These are phyloP conservation scores for Arctium lappa DNA, from an alignment of 129 eudicot species.

Conservation along the genomic window DNA sequence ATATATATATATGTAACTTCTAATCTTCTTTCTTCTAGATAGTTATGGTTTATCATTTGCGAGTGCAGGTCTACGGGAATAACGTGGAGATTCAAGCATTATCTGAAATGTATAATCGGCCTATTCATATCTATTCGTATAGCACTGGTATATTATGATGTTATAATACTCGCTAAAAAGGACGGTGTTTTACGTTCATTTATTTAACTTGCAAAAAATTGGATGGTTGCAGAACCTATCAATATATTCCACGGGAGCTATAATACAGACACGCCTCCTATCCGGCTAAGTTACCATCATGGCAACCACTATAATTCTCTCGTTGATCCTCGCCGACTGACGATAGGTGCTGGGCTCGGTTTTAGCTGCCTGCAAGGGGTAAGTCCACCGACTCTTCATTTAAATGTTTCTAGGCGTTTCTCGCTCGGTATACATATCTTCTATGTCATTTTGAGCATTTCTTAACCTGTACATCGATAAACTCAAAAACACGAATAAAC, in stretches of 20 bases:
- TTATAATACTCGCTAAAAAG: neutral
- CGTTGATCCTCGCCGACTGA: conserved; percentile 86
- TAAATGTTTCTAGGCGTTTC: too few relatives aligned
- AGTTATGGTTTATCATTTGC: neutral
- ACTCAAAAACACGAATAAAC: too few relatives aligned
- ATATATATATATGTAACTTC: neutral
- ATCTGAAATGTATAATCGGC: conserved; percentile 97
- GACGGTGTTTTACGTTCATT: neutral
- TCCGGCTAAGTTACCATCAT: conserved; percentile 88
- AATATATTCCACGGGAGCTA: conserved; percentile 95
- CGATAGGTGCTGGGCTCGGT: conserved; percentile 96
- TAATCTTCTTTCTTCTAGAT: neutral
- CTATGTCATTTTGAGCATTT: too few relatives aligned
- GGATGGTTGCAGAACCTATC: conserved; percentile 68
- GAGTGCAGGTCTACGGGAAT: conserved; percentile 85
- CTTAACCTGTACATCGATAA: too few relatives aligned
- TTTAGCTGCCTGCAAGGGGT: conserved; percentile 94
- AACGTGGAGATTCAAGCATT: conserved; percentile 92
- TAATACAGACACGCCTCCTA: conserved; percentile 79
- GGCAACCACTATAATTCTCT: conserved; percentile 99
- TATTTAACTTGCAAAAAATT: neutral
- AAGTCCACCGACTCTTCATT: conserved; percentile 11
- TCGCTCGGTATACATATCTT: too few relatives aligned
- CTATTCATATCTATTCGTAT: conserved; percentile 94
- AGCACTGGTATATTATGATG: conserved; percentile 57